Percentiles rank a stretch among this genome's conserved stretches.
Conservation (phyloP, 306 rosid species). For the Lathyrus sativus region DNA sequence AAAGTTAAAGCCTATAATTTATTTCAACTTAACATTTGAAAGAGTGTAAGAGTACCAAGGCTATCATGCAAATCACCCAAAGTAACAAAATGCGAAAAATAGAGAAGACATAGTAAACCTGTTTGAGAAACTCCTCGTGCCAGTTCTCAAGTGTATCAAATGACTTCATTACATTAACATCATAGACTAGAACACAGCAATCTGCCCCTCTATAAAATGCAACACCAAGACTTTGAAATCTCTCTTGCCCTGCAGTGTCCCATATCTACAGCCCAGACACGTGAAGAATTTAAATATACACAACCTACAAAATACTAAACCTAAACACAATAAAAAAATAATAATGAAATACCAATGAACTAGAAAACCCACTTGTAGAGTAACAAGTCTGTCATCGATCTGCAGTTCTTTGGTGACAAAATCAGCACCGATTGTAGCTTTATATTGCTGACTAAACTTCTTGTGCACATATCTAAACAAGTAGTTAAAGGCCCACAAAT, state of each 20-base stretch:
- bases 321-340: slow-evolving; percentile 6
- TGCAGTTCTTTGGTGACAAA: slow-evolving; percentile 94
- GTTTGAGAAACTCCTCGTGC: slow-evolving; percentile 96
- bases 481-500: slow-evolving; percentile 46
- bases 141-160: slow-evolving; percentile 91
- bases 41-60: slow-evolving; percentile 6
- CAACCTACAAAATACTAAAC: not conserved
- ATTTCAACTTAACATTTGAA: not conserved
- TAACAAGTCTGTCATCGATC: slow-evolving; percentile 85
- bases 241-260: slow-evolving; percentile 98
- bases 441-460: slow-evolving; percentile 93
- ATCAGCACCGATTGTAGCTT: slow-evolving; percentile 96
- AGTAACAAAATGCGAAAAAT: slow-evolving; percentile 6
- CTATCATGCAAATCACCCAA: slow-evolving; percentile 8
- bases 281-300: slow-evolving; percentile 3
- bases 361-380: slow-evolving; percentile 76
- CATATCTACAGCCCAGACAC: slow-evolving; percentile 61
- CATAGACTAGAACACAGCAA: slow-evolving; percentile 90
- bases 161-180: slow-evolving; percentile 87
- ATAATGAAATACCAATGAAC: slow-evolving; percentile 38
- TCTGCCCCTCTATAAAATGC: slow-evolving; percentile 92
- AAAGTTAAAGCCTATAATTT: not conserved
- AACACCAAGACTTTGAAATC: slow-evolving; percentile 96
- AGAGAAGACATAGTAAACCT: slow-evolving; percentile 51
- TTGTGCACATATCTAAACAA: slow-evolving; percentile 78